Percentiles rank a stretch among this genome's conserved stretches.
phyloP scores from a whole-genome alignment of 371 early-diverging fungal species.

The Catenaria anguillulae region DNA sequence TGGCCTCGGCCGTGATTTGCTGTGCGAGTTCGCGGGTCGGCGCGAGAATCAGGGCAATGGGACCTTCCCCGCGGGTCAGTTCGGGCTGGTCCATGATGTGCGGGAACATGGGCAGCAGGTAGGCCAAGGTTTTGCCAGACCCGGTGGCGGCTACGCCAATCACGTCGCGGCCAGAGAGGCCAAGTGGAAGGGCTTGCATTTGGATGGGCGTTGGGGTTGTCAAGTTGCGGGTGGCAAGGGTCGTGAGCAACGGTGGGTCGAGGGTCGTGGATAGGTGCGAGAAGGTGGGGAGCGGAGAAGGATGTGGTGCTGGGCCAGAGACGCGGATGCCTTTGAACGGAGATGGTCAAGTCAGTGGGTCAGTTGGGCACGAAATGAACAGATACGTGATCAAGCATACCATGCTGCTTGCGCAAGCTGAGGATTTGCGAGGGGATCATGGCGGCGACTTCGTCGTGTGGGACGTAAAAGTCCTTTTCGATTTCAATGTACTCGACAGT shows the following conservation, averaged over 20 bases:
- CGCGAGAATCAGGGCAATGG: constrained; percentile 56
- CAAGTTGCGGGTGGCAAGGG: constrained; percentile 45
- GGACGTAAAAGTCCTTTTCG: constrained; percentile 67
- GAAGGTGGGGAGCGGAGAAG: constrained; percentile 75
- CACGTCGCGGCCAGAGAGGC: constrained; percentile 61
- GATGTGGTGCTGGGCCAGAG: constrained; percentile 32
- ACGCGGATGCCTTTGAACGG: constrained; percentile 32
- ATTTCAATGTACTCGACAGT: constrained; percentile 53
- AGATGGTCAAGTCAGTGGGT: not conserved
- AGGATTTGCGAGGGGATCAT: constrained; percentile 36
- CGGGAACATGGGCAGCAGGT: constrained; percentile 66
- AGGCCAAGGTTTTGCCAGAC: constrained; percentile 59
- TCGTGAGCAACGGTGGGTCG: constrained; percentile 49
- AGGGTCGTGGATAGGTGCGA: constrained; percentile 76
- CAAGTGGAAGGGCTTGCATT: constrained; percentile 55
- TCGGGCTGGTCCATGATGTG: constrained; percentile 73
- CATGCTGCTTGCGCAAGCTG: constrained; percentile 38
- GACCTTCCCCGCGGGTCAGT: constrained; percentile 48
- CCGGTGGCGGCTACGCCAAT: constrained; percentile 84
- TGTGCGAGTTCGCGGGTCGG: constrained; percentile 82
- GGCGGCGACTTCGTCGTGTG: constrained; percentile 53
- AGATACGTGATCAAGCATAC: constrained; percentile 12
- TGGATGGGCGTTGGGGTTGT: constrained; percentile 66
- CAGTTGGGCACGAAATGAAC: not conserved
- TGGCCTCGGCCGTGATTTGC: constrained; percentile 70